Evolutionary conservation across 495 filamentous ascomycete genomes (phyloP), one percentile per base, ranked within the genome.

Genomic region (Pseudevernia furfuracea): DNA sequence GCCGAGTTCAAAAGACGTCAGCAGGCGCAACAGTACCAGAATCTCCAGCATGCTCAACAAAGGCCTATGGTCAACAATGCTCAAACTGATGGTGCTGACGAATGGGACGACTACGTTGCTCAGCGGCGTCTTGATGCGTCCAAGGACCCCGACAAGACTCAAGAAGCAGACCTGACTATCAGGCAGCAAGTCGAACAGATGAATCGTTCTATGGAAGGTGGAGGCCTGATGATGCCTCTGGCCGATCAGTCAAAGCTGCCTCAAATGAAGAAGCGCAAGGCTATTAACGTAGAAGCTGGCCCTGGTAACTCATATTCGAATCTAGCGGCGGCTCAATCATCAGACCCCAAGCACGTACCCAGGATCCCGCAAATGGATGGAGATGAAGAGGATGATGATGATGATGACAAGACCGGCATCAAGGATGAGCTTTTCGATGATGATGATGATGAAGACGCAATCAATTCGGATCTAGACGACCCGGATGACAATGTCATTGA

Each of bases 391-490:
- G 75, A 78, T 66, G 78, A 78, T 41, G 76, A 78, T 41, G 76
- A 79, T 30, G 72, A 90, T 43, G 75, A 75, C 17, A 71, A 71
- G 60, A 59, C 61, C 21, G 58, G 58, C 44, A 68, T 82, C 58
- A 85, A 84, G 63, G 83, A 89, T 37, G 86, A 87, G 36, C 62
- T 65, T 48, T 70, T 71, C 19, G 64, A 67, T 43, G 67, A 66
- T 58, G 84, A 66, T 58, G 84, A 86, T 37, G 78, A 81, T 38
- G 93, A 95, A 68, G 92, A 98, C 75, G 94, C 94, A 1, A 99
- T 99, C 78, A 99, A 99, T 73, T 97, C 95, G 0, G 94, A 97
- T 71, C 85, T 99, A 4, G 94, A 98, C 72, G 94, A 99, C 70
- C 86, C 94, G 0, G 91, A 96, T 63, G 94, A 98, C 58, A 84